These are phyloP conservation scores for Stereum hirsutum DNA, from an alignment of 1,284 basidiomycete genomes.

Conservation along the genomic window DNA sequence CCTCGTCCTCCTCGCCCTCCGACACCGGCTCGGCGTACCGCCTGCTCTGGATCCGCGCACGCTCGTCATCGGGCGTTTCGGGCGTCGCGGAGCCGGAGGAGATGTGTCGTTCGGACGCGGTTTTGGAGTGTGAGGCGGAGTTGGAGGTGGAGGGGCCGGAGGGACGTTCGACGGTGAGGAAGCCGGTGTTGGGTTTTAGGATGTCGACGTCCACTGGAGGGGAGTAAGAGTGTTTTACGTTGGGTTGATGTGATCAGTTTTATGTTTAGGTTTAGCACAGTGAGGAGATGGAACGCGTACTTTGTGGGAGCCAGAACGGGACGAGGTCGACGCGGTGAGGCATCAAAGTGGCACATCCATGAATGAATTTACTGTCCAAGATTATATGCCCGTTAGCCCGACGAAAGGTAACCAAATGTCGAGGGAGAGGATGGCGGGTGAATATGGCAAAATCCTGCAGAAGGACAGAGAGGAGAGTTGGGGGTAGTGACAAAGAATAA, in stretches of 20 bases:
- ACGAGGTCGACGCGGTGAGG: constrained; percentile 96
- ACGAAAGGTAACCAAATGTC: no score
- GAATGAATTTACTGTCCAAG: constrained; percentile 95
- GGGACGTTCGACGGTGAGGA: constrained; percentile 74
- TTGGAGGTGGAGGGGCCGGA: constrained; percentile 27
- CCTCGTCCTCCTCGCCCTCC: constrained; percentile 86
- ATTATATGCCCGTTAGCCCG: no score
- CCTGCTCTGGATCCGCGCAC: constrained; percentile 24
- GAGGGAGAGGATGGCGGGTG: no score
- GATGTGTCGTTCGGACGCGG: constrained; percentile 22
- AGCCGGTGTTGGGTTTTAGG: constrained; percentile 77
- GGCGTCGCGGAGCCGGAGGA: constrained; percentile 33
- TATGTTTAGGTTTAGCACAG: background rate
- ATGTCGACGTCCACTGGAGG: constrained; percentile 85
- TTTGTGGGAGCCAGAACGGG: constrained; percentile 97
- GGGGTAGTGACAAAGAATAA: constrained; percentile 6
- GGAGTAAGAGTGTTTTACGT: no score
- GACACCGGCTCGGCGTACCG: constrained; percentile 81
- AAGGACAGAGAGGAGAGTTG: background rate
- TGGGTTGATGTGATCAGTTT: no score
- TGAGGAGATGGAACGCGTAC: constrained; percentile 25
- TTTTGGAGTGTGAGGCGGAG: no score
- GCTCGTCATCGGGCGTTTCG: constrained; percentile 35
- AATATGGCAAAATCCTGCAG: no score
- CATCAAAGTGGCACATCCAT: constrained; percentile 90